Conservation (phyloP, 176 grass and related monocot species). For the Hordeum marinum region DNA sequence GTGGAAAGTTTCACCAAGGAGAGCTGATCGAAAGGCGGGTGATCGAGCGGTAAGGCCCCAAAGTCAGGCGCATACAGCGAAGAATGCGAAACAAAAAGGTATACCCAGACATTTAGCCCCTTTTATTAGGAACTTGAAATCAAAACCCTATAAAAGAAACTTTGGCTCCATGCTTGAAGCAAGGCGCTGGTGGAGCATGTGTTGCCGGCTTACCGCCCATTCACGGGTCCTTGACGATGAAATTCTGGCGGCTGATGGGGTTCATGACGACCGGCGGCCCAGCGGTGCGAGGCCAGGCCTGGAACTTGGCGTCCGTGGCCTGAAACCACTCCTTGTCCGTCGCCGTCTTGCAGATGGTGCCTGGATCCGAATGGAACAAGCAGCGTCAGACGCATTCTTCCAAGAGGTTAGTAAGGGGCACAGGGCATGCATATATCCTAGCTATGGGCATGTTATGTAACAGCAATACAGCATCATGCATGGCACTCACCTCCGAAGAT, state of each 20-base stretch:
- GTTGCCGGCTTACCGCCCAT: neutral
- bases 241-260: constrained; percentile 92
- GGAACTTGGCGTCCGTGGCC: constrained; percentile 70
- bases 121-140: constrained; percentile 32
- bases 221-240: constrained; percentile 58
- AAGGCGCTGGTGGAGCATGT: neutral
- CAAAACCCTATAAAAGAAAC: constrained; percentile 12
- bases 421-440: neutral
- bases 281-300: constrained; percentile 89
- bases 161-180: constrained; percentile 9
- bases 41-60: too few species aligned
- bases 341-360: constrained; percentile 42
- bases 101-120: neutral
- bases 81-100: too few species aligned
- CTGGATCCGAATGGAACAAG: constrained; percentile 6
- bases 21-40: too few species aligned
- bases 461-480: neutral
- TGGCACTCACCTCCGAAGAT: constrained; percentile 49
- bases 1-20: too few species aligned
- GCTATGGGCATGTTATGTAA: neutral
- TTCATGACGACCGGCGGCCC: constrained; percentile 91
- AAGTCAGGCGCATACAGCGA: too few species aligned
- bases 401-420: neutral
- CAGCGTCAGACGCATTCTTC: neutral
- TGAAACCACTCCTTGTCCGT: constrained; percentile 79